Evolutionary conservation across 164 flowering plant genomes (phyloP).

Genomic region (Aristolochia contorta): DNA sequence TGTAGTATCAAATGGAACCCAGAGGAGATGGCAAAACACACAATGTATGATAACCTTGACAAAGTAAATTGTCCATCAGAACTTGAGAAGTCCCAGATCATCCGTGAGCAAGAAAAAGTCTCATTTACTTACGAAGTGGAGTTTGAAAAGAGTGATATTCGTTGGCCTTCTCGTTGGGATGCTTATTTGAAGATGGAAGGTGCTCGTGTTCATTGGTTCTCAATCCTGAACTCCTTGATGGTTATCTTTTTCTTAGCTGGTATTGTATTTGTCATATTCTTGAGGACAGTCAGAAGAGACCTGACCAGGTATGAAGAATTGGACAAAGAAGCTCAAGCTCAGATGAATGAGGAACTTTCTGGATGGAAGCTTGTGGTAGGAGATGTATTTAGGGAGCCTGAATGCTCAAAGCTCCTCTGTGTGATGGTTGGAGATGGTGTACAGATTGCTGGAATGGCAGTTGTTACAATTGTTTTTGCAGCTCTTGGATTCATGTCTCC

Average conservation of each 20-base stretch:
- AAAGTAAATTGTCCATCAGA: conserved; percentile 4
- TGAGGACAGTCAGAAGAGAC: conserved; percentile 34
- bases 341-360: conserved; percentile 68
- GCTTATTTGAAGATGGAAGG: conserved; percentile 56
- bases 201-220: conserved; percentile 54
- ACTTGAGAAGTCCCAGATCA: conserved; percentile 12
- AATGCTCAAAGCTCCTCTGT: conserved; percentile 22
- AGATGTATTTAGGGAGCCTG: conserved; percentile 50
- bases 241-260: conserved; percentile 49
- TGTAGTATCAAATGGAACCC: conserved; percentile 43
- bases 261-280: conserved; percentile 45
- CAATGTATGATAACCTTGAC: conserved; percentile 9
- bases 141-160: conserved; percentile 35
- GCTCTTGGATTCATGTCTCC: conserved; percentile 39
- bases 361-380: conserved; percentile 74
- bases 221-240: conserved; percentile 51
- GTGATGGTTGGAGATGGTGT: conserved; percentile 36
- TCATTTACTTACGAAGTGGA: conserved; percentile 44
- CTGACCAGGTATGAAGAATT: conserved; percentile 43
- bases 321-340: conserved; percentile 64
- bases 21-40: conserved; percentile 21
- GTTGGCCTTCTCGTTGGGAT: conserved; percentile 59
- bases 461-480: conserved; percentile 31
- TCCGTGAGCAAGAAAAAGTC: conserved; percentile 16
- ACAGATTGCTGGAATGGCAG: conserved; percentile 34